Percentiles rank a stretch among this genome's conserved stretches.
phyloP scores from a whole-genome alignment of 2,329 filamentous ascomycete species.

The Fusarium marasasianum region DNA sequence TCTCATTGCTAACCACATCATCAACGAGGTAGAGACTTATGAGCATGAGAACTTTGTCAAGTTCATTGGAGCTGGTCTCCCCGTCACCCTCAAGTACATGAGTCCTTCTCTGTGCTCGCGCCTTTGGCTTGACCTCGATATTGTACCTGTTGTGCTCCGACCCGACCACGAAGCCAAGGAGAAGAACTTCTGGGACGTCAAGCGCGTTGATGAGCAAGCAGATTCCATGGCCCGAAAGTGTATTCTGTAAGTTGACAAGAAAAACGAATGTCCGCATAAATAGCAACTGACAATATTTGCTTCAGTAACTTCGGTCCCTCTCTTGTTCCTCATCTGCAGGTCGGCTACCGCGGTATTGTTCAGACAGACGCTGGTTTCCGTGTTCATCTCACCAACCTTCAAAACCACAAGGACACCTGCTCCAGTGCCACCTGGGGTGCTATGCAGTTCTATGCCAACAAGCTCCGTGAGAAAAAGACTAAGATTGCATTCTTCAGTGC shows the following conservation, averaged over 20 bases:
- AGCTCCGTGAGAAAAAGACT: constrained; percentile 69
- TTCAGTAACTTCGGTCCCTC: constrained; percentile 76
- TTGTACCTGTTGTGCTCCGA: constrained; percentile 74
- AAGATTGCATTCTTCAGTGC: constrained; percentile 83
- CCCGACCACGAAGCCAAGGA: constrained; percentile 56
- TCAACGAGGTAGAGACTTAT: constrained; percentile 66
- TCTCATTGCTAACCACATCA: constrained; percentile 67
- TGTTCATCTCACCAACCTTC: constrained; percentile 65
- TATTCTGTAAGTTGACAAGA: constrained; percentile 64
- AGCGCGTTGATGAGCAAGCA: constrained; percentile 80
- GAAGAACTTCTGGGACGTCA: constrained; percentile 60
- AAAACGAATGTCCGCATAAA: background rate
- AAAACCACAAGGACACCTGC: constrained; percentile 70
- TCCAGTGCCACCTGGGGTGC: constrained; percentile 70
- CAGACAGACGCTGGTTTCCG: constrained; percentile 75
- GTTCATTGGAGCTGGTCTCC: constrained; percentile 78
- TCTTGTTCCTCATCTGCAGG: constrained; percentile 72
- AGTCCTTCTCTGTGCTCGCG: constrained; percentile 74
- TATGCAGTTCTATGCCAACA: constrained; percentile 69
- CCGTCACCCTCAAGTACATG: constrained; percentile 64
- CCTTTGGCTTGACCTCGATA: constrained; percentile 80
- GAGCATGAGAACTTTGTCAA: constrained; percentile 74
- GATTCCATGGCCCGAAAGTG: constrained; percentile 85
- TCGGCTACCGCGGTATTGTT: constrained; percentile 74
- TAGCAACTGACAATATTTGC: background rate